Percentiles rank a stretch among this genome's conserved stretches.
phyloP scores from a whole-genome alignment of 2,329 filamentous ascomycete genomes.

The Ophiocordyceps camponoti-floridani region DNA sequence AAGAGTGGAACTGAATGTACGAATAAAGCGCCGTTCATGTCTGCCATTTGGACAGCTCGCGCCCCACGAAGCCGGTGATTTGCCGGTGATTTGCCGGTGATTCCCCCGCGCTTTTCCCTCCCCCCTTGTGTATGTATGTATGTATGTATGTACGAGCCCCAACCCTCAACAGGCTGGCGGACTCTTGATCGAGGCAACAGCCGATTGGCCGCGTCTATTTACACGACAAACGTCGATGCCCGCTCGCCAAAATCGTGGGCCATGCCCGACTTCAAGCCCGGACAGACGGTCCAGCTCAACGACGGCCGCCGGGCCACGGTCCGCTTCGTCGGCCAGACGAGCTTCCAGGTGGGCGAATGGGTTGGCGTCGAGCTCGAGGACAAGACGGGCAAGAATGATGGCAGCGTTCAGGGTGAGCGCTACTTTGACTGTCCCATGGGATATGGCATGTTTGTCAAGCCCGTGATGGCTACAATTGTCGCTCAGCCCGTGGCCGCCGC shows the following conservation, averaged over 20 bases:
- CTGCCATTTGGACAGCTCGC: too few relatives aligned
- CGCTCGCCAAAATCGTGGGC: slow-evolving; percentile 8
- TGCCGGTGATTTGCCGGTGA: too few relatives aligned
- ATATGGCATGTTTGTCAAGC: slow-evolving; percentile 69
- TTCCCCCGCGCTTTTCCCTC: too few relatives aligned
- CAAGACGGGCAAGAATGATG: slow-evolving; percentile 80
- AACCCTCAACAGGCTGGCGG: not conserved
- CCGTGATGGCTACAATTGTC: slow-evolving; percentile 45
- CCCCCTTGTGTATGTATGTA: not conserved
- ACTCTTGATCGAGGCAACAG: not conserved
- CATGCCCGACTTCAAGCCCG: slow-evolving; percentile 42
- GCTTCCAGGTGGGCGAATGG: slow-evolving; percentile 73
- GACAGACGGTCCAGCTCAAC: slow-evolving; percentile 61
- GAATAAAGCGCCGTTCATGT: too few relatives aligned
- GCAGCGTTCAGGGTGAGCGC: slow-evolving; percentile 67
- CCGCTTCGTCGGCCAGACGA: slow-evolving; percentile 64
- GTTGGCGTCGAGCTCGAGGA: slow-evolving; percentile 77
- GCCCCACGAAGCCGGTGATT: too few relatives aligned
- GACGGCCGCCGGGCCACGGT: slow-evolving; percentile 63
- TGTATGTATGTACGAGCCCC: too few relatives aligned
- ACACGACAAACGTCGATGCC: not conserved
- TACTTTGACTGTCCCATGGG: slow-evolving; percentile 77
- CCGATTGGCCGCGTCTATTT: slow-evolving; percentile 1
- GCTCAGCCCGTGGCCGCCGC: slow-evolving; percentile 21
- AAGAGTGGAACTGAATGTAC: too few relatives aligned